Conservation (phyloP, 257 asterid genomes). For the Datura wrightii region DNA sequence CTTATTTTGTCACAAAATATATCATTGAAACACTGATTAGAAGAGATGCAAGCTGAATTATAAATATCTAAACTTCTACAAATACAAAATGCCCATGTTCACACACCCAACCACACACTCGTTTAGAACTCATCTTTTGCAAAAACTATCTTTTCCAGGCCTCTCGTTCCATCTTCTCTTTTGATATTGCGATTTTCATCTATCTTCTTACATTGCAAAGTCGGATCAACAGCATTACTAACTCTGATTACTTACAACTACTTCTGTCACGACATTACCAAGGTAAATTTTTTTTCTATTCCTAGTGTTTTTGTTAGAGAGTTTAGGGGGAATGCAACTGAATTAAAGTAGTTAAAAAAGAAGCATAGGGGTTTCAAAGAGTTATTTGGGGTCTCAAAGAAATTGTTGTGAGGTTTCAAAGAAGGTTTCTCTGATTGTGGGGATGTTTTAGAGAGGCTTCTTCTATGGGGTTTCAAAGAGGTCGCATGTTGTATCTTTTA, state of each 20-base stretch:
- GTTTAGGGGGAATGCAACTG: no score
- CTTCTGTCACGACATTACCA: not conserved
- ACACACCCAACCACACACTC: not conserved
- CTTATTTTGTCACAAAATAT: not conserved
- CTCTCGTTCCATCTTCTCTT: not conserved
- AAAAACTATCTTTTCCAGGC: not conserved
- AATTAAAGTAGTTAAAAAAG: no score
- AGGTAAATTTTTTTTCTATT: no score
- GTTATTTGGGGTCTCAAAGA: no score
- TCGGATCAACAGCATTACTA: not conserved
- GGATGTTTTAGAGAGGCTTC: not conserved
- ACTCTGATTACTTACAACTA: not conserved
- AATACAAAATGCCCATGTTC: not conserved
- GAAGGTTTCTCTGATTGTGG: no score
- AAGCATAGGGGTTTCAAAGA: no score
- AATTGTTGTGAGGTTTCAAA: no score
- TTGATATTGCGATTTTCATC: not conserved
- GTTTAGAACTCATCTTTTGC: not conserved
- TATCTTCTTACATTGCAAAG: not conserved
- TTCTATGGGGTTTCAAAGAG: not conserved
- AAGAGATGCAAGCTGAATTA: not conserved
- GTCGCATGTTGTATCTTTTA: not conserved
- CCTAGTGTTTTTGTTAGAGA: no score
- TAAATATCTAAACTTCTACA: not conserved
- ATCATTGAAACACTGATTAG: not conserved